phyloP scores from a whole-genome alignment of 129 eudicot species.

The Chrysanthemum makinoi region DNA sequence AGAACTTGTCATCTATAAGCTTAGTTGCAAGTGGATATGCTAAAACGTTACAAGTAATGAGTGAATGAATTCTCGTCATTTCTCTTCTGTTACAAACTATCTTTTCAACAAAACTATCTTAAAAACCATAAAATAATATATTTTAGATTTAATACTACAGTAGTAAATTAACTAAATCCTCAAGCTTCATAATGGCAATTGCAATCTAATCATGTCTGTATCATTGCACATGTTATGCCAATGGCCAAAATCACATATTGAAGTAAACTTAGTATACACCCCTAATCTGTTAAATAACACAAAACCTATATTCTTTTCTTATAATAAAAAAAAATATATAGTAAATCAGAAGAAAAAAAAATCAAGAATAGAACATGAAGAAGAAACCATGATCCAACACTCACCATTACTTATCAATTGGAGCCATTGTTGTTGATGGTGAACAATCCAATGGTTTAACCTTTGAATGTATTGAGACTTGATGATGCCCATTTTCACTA shows the following conservation, averaged over 20 bases:
- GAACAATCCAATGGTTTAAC: constrained; percentile 75
- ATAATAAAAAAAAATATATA: background rate
- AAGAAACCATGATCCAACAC: background rate
- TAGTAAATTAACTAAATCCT: background rate
- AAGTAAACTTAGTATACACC: constrained; percentile 9
- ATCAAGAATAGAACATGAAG: background rate
- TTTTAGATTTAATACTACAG: background rate
- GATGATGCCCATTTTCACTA: constrained; percentile 35
- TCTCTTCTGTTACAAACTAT: no score
- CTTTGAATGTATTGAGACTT: constrained; percentile 45
- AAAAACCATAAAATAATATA: background rate
- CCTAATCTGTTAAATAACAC: constrained; percentile 7
- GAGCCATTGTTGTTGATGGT: constrained; percentile 37
- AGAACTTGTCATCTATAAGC: no score
- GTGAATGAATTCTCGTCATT: no score
- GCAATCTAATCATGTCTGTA: background rate
- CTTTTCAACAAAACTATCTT: background rate
- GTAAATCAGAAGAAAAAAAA: background rate
- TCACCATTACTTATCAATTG: constrained; percentile 25
- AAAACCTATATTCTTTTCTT: background rate
- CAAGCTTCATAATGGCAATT: background rate
- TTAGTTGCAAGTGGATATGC: no score
- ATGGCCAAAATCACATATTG: background rate
- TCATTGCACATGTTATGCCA: constrained; percentile 11
- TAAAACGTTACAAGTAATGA: no score